These are phyloP conservation scores for Eutrema yunnanense DNA, from an alignment of 345 rosid genomes.

Conservation along the genomic window DNA sequence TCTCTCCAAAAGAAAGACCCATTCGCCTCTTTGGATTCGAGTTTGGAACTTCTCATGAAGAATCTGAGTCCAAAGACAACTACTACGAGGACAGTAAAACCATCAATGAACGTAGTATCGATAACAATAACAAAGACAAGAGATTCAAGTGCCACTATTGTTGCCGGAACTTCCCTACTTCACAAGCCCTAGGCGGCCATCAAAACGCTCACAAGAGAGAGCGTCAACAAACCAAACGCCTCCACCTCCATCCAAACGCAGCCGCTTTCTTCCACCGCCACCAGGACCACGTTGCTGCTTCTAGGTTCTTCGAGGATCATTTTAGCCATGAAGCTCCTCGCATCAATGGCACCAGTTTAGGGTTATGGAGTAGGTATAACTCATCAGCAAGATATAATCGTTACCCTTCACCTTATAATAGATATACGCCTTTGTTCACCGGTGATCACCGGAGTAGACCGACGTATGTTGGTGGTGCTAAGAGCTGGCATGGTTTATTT, in stretches of 20 bases:
- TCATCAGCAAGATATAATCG: slow-evolving; percentile 6
- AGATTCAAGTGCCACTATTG: slow-evolving; percentile 49
- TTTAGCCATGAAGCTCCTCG: slow-evolving; percentile 2
- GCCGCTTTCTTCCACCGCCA: slow-evolving; percentile 12
- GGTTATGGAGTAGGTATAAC: slow-evolving; percentile 19
- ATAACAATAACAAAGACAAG: slow-evolving; percentile 22
- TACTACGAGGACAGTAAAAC: not conserved
- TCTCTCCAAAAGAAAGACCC: slow-evolving; percentile 41
- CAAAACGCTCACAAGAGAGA: slow-evolving; percentile 56
- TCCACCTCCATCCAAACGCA: slow-evolving; percentile 31
- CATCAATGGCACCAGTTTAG: slow-evolving; percentile 17
- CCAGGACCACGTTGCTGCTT: slow-evolving; percentile 3
- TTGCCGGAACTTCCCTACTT: slow-evolving; percentile 33
- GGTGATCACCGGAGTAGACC: slow-evolving; percentile 9
- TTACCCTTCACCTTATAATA: not conserved
- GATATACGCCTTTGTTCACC: not conserved
- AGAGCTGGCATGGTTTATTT: not conserved
- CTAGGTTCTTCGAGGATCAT: slow-evolving; percentile 4
- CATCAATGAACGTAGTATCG: not conserved
- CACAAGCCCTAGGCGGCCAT: slow-evolving; percentile 57
- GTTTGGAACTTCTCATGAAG: slow-evolving; percentile 34
- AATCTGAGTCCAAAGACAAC: slow-evolving; percentile 3
- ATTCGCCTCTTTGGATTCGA: slow-evolving; percentile 70
- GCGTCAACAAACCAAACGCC: slow-evolving; percentile 42
- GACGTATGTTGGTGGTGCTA: slow-evolving; percentile 8